phyloP scores from a whole-genome alignment of 208 protist genomes.

The Angomonas desouzai region DNA sequence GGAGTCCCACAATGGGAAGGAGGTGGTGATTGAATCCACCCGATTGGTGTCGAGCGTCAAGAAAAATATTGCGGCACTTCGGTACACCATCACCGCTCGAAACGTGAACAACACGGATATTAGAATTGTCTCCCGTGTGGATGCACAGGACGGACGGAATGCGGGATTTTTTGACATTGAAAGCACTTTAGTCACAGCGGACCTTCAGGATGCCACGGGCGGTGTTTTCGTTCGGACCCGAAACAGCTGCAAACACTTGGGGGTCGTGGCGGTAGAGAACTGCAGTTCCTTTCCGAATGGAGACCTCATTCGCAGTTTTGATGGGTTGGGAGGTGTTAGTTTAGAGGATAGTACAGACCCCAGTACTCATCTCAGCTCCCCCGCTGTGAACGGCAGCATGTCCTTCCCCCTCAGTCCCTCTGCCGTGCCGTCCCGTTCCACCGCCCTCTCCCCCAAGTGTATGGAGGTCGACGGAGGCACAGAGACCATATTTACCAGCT shows the following conservation, averaged over 20 bases:
- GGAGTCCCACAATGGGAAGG: conserved; percentile 58
- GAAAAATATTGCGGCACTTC: conserved; percentile 64
- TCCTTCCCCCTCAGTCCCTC: conserved; percentile 13
- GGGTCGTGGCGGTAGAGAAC: conserved; percentile 58
- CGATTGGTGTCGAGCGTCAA: conserved; percentile 63
- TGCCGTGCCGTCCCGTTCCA: conserved; percentile 16
- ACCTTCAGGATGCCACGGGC: conserved; percentile 63
- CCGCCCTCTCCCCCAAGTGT: conserved; percentile 42
- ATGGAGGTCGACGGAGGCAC: conserved; percentile 59
- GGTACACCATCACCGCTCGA: conserved; percentile 65
- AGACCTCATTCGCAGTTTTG: conserved; percentile 12
- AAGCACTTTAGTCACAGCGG: conserved; percentile 45
- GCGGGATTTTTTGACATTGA: conserved; percentile 48
- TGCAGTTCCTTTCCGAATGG: conserved; percentile 39
- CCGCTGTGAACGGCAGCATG: conserved; percentile 3
- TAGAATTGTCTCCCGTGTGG: conserved; percentile 72
- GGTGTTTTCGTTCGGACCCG: conserved; percentile 72
- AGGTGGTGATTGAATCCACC: conserved; percentile 75
- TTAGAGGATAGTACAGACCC: conserved; percentile 3
- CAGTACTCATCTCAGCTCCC: not conserved
- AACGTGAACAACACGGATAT: conserved; percentile 86
- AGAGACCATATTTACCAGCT: conserved; percentile 76
- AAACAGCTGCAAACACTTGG: conserved; percentile 81
- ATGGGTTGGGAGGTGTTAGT: not conserved
- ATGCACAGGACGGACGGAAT: conserved; percentile 19